A percentile compares a stretch with the other conserved stretches of the same genome.
phyloP scores from a whole-genome alignment of 2,329 filamentous ascomycete species.

The Claviceps digitariae region DNA sequence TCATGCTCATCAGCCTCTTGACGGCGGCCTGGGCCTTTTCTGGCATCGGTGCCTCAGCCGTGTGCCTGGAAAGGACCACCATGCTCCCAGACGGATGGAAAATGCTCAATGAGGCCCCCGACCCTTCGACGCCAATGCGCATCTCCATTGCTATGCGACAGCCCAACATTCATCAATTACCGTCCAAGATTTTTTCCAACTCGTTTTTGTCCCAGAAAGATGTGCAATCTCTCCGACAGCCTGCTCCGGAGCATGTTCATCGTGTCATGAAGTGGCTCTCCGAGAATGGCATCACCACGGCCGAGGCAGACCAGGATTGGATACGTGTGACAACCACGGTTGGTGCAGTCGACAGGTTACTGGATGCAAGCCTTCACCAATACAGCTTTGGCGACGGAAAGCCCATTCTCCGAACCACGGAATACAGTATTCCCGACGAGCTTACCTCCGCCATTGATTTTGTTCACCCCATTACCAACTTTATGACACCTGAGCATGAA shows the following conservation, averaged over 20 bases:
- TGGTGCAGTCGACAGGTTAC: slow-evolving; percentile 23
- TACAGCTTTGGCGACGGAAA: slow-evolving; percentile 26
- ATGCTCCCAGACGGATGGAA: slow-evolving; percentile 19
- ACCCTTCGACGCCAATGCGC: slow-evolving; percentile 13
- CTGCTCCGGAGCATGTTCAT: slow-evolving; percentile 19
- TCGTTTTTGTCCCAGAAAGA: slow-evolving; percentile 23
- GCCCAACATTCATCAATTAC: slow-evolving; percentile 15
- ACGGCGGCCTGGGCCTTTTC: slow-evolving; percentile 11
- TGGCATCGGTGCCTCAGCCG: slow-evolving; percentile 11
- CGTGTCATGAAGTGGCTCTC: slow-evolving; percentile 29
- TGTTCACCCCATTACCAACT: slow-evolving; percentile 34
- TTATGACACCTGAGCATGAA: slow-evolving; percentile 28
- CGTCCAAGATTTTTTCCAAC: slow-evolving; percentile 11
- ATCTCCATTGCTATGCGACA: slow-evolving; percentile 21
- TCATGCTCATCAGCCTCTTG: slow-evolving; percentile 8
- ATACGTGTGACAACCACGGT: slow-evolving; percentile 29
- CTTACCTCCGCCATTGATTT: slow-evolving; percentile 29
- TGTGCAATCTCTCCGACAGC: slow-evolving; percentile 21
- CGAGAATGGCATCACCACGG: slow-evolving; percentile 21
- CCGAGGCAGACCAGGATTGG: slow-evolving; percentile 24
- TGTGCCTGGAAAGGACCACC: slow-evolving; percentile 15
- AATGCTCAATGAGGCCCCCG: slow-evolving; percentile 10
- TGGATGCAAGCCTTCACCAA: slow-evolving; percentile 26
- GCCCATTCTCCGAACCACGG: slow-evolving; percentile 28
- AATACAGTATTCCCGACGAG: slow-evolving; percentile 29